Evolutionary conservation across 2,329 filamentous ascomycete species (phyloP), one percentile per base, ranked within the genome.

Genomic region (Diaporthe caulivora): DNA sequence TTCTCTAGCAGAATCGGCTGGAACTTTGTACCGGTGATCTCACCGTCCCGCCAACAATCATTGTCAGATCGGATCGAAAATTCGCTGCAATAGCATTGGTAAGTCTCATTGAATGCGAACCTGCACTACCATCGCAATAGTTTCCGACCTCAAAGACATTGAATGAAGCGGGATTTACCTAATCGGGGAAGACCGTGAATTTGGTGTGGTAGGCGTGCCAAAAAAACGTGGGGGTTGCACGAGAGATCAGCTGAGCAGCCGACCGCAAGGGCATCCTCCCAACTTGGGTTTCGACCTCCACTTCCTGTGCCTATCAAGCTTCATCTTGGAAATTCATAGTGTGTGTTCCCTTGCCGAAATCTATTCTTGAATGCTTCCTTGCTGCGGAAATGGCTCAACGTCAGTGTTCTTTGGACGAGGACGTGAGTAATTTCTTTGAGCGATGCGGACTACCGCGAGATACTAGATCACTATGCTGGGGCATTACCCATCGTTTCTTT

Each of bases 401-500:
- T 71, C 55, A 42, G 24, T 29, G 31, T 15, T 42, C 53, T 9
- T 21, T 18, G 6, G 44, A 44, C 5, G 54, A 67, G 26, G 64
- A 67, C 13, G 58, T 69, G 24, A 67, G 55, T 21, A 37, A 67
- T 17, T 75, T 75, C 74, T 75, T 75, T 31, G 40, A 68, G n/a
- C 69, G 74, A 18, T 74, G 72, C 24, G 64, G 57, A 6, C 44
- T 72, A 3, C 51, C 72, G 8, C 47, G 44, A 26, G 40, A 47
- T 17, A 62, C 65, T 7, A 58, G 57, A 18, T 8, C 29, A 3
- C 58, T 40, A n/a, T 75, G 72, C 18, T 72, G 44, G 54, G 75
- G 76, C 3, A 83, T 85, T 62, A 80, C 82, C 18, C 74, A 72
- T 51, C 69, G 78, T 21, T 77, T 75, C 0, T 86, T 84, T 64